Evolutionary conservation across 148 eudicot genomes (phyloP).

Genomic region (Diospyros lotus): DNA sequence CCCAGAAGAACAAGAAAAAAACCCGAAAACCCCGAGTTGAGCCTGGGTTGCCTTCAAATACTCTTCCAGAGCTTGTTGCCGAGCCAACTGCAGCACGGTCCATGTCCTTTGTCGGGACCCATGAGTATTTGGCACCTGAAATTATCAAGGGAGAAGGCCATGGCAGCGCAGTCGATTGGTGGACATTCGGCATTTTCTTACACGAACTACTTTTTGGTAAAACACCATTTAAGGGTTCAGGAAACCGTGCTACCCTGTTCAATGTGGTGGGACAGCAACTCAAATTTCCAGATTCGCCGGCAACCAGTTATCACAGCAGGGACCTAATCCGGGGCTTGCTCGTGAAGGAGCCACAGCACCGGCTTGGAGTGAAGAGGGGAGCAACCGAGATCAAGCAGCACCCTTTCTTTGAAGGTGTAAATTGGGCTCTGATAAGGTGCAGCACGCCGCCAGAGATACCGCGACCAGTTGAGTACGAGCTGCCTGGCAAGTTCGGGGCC

Average conservation of each 20-base stretch:
- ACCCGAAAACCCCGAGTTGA: slow-evolving; percentile 36
- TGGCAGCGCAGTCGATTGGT: slow-evolving; percentile 93
- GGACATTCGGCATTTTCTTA: slow-evolving; percentile 80
- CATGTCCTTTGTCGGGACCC: slow-evolving; percentile 90
- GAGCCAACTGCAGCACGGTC: slow-evolving; percentile 81
- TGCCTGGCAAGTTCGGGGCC: slow-evolving; percentile 36
- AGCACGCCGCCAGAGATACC: slow-evolving; percentile 84
- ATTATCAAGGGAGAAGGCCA: slow-evolving; percentile 88
- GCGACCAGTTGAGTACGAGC: slow-evolving; percentile 51
- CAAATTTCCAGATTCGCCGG: slow-evolving; percentile 63
- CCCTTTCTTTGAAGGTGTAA: slow-evolving; percentile 84
- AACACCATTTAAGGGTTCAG: slow-evolving; percentile 84
- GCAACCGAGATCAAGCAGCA: slow-evolving; percentile 90
- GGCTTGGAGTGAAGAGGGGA: slow-evolving; percentile 75
- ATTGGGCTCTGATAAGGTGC: slow-evolving; percentile 86
- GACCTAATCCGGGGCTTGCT: slow-evolving; percentile 69
- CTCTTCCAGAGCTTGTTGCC: slow-evolving; percentile 64
- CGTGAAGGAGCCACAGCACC: slow-evolving; percentile 71
- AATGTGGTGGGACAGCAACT: slow-evolving; percentile 81
- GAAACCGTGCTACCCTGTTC: slow-evolving; percentile 79
- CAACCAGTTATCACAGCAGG: slow-evolving; percentile 62
- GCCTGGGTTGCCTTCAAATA: slow-evolving; percentile 16
- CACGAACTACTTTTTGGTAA: slow-evolving; percentile 72
- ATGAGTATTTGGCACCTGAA: slow-evolving; percentile 78
- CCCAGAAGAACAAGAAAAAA: slow-evolving; percentile 60